Conservation (phyloP, 371 early-diverging fungal species). For the Syncephalastrum sp. region DNA sequence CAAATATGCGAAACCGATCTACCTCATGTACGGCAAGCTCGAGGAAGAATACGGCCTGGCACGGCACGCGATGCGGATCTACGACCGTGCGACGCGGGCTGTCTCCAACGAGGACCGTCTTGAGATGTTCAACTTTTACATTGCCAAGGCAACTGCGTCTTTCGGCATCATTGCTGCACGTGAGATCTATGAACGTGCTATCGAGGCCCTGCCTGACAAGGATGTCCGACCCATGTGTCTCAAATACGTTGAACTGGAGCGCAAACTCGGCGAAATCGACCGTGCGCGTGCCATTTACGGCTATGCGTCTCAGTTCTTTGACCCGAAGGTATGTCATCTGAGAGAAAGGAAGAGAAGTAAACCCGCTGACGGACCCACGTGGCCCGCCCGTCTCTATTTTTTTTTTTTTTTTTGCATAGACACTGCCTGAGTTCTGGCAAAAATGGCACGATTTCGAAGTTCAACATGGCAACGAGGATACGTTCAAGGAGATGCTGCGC, state of each 20-base stretch:
- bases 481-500: conserved; percentile 96
- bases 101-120: conserved; percentile 76
- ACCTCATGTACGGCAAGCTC: conserved; percentile 88
- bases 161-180: conserved; percentile 89
- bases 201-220: conserved; percentile 84
- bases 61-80: conserved; percentile 90
- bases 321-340: conserved; percentile 64
- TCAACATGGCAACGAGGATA: conserved; percentile 95
- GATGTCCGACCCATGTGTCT: conserved; percentile 79
- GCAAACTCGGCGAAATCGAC: conserved; percentile 92
- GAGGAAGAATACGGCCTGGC: conserved; percentile 95
- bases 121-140: conserved; percentile 87
- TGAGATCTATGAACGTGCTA: conserved; percentile 89
- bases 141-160: conserved; percentile 83
- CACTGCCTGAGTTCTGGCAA: conserved; percentile 80
- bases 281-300: conserved; percentile 92
- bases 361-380: not conserved
- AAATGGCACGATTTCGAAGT: conserved; percentile 97
- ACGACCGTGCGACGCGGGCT: conserved; percentile 85
- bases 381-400: not conserved
- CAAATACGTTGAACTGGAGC: conserved; percentile 86
- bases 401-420: conserved; percentile 22
- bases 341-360: conserved; percentile 7
- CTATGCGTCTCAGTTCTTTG: conserved; percentile 86
- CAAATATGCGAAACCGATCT: conserved; percentile 84